Evolutionary conservation across 2,329 filamentous ascomycete genomes (phyloP).

Genomic region (Aspergillus awamori): DNA sequence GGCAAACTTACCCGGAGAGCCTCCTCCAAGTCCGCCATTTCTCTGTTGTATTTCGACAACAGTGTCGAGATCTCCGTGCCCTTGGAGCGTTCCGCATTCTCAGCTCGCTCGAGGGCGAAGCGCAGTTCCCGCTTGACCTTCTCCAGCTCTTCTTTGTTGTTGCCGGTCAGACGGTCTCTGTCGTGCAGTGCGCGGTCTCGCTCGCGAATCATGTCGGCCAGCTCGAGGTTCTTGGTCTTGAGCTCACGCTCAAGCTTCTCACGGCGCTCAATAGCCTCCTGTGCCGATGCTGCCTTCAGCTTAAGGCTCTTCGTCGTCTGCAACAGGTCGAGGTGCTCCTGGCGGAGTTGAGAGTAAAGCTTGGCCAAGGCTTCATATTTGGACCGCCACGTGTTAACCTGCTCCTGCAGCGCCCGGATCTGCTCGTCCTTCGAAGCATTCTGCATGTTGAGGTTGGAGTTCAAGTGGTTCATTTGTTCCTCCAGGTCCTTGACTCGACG

Average conservation of each 20-base stretch:
- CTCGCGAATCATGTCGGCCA: conserved; percentile 98
- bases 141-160: conserved; percentile 89
- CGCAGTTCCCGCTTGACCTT: conserved; percentile 92
- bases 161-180: conserved; percentile 81
- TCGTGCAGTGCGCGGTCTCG: conserved; percentile 91
- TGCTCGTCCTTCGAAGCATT: conserved; percentile 90
- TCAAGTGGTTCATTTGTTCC: conserved; percentile 79
- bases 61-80: conserved; percentile 93
- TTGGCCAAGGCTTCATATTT: conserved; percentile 98
- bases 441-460: conserved; percentile 82
- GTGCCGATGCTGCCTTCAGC: conserved; percentile 92
- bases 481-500: conserved; percentile 91
- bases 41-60: conserved; percentile 93
- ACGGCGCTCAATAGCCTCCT: conserved; percentile 91
- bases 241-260: conserved; percentile 97
- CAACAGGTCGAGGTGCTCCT: conserved; percentile 91
- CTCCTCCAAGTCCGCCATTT: conserved; percentile 96
- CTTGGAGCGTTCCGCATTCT: conserved; percentile 90
- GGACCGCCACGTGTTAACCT: conserved; percentile 94
- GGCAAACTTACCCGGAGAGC: conserved; percentile 61
- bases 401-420: conserved; percentile 88
- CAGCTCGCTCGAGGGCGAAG: conserved; percentile 85
- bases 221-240: conserved; percentile 98
- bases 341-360: conserved; percentile 91
- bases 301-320: conserved; percentile 97